These are phyloP conservation scores for Euphorbia lathyris DNA, from an alignment of 345 rosid species.

Conservation along the genomic window DNA sequence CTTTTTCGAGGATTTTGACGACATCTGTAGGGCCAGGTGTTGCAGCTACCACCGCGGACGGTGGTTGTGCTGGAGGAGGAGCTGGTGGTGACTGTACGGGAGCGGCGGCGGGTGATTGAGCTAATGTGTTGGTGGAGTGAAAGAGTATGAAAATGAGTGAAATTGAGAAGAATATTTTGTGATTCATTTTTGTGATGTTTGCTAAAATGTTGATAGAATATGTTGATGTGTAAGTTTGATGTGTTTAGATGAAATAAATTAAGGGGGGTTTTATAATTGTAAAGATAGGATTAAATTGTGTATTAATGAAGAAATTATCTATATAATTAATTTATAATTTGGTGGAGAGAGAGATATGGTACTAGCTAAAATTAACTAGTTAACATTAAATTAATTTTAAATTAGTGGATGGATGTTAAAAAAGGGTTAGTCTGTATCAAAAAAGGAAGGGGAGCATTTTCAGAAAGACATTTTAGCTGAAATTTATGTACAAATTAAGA, in stretches of 20 bases:
- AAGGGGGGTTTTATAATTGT: conserved; percentile 8
- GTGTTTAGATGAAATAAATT: background rate
- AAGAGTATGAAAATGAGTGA: conserved; percentile 7
- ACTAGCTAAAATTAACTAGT: background rate
- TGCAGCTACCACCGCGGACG: background rate
- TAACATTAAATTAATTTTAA: background rate
- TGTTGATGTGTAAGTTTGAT: background rate
- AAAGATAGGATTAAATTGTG: background rate
- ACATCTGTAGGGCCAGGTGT: conserved; percentile 17
- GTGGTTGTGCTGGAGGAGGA: conserved; percentile 10
- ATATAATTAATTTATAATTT: background rate
- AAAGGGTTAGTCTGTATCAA: background rate
- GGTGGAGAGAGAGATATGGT: background rate
- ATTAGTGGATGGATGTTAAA: background rate
- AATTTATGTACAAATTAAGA: background rate
- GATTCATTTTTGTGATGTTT: background rate
- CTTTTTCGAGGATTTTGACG: conserved; percentile 20
- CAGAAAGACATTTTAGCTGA: background rate
- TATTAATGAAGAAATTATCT: background rate
- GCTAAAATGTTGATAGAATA: background rate
- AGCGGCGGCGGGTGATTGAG: conserved; percentile 6
- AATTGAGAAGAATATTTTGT: background rate
- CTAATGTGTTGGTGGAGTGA: conserved; percentile 7
- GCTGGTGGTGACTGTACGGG: conserved; percentile 12
- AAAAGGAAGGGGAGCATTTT: background rate